A percentile compares a stretch with the other conserved stretches of the same genome.
These are phyloP conservation scores for Immersiella caudata DNA, from an alignment of 495 filamentous ascomycete genomes.

Conservation along the genomic window DNA sequence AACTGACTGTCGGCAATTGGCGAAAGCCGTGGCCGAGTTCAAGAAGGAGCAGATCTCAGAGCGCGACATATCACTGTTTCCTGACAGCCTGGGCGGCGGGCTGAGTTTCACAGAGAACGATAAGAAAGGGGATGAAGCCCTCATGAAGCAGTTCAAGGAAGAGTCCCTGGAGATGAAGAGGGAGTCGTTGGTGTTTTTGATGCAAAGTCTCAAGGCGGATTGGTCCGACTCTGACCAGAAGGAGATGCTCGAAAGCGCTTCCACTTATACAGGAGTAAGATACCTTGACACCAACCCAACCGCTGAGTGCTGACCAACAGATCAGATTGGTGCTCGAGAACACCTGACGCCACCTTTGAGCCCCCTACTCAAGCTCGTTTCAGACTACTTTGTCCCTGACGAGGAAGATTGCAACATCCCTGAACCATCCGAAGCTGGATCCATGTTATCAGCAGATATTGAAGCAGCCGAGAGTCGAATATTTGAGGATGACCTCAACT, in stretches of 20 bases:
- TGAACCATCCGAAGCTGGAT: constrained; percentile 53
- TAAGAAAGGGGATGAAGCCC: neutral
- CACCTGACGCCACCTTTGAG: constrained; percentile 63
- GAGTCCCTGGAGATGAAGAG: constrained; percentile 30
- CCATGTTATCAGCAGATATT: constrained; percentile 51
- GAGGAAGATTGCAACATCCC: constrained; percentile 54
- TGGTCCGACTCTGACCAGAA: constrained; percentile 42
- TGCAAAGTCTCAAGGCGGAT: constrained; percentile 38
- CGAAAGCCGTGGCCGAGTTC: constrained; percentile 36
- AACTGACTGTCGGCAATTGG: constrained; percentile 44
- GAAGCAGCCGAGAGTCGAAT: constrained; percentile 45
- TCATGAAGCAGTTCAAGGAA: constrained; percentile 15
- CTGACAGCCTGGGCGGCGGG: constrained; percentile 51
- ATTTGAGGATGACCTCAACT: constrained; percentile 25
- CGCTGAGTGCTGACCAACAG: constrained; percentile 16
- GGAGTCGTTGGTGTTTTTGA: constrained; percentile 24
- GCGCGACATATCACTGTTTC: constrained; percentile 51
- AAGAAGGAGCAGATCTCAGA: constrained; percentile 38
- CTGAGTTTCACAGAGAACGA: constrained; percentile 20
- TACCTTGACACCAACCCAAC: no score
- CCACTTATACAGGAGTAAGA: constrained; percentile 43
- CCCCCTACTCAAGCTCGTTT: constrained; percentile 43
- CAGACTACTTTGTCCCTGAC: constrained; percentile 50
- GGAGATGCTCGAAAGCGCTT: constrained; percentile 36
- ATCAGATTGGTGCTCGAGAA: constrained; percentile 37